These are phyloP conservation scores for Emergomyces pasteurianus DNA, from an alignment of 2,329 filamentous ascomycete species.

Conservation along the genomic window DNA sequence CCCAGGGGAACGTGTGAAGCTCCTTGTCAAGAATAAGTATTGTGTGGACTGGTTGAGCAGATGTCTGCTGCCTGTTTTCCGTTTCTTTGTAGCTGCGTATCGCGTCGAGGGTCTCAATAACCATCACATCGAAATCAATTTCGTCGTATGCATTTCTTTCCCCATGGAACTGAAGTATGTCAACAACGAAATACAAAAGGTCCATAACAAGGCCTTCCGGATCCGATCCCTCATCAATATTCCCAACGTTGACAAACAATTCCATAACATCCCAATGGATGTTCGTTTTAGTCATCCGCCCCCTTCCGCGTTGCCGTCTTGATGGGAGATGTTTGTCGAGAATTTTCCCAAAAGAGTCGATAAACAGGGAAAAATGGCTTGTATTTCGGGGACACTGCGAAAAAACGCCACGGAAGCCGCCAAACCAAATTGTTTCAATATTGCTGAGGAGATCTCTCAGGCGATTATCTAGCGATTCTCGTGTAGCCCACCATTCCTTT, in stretches of 20 bases:
- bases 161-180: slow-evolving; percentile 92
- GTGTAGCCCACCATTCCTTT: slow-evolving; percentile 78
- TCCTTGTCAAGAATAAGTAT: slow-evolving; percentile 86
- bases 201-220: slow-evolving; percentile 86
- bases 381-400: slow-evolving; percentile 55
- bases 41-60: slow-evolving; percentile 46
- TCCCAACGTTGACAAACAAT: slow-evolving; percentile 75
- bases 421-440: slow-evolving; percentile 87
- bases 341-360: slow-evolving; percentile 63
- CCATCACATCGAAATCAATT: slow-evolving; percentile 87
- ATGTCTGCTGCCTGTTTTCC: slow-evolving; percentile 9
- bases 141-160: slow-evolving; percentile 96
- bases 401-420: slow-evolving; percentile 90
- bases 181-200: slow-evolving; percentile 88
- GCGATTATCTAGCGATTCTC: slow-evolving; percentile 65
- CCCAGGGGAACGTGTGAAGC: slow-evolving; percentile 88
- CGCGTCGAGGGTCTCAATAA: slow-evolving; percentile 76
- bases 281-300: slow-evolving; percentile 38
- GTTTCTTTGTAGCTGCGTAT: slow-evolving; percentile 62
- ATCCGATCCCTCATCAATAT: slow-evolving; percentile 58
- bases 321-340: slow-evolving; percentile 81
- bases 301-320: slow-evolving; percentile 49
- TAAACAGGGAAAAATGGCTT: slow-evolving; percentile 60
- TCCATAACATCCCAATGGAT: slow-evolving; percentile 63
- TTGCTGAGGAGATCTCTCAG: slow-evolving; percentile 68